Percentiles rank a stretch among this genome's conserved stretches.
Conservation (phyloP, 2,329 filamentous ascomycete species). For the Aspergillus niger region DNA sequence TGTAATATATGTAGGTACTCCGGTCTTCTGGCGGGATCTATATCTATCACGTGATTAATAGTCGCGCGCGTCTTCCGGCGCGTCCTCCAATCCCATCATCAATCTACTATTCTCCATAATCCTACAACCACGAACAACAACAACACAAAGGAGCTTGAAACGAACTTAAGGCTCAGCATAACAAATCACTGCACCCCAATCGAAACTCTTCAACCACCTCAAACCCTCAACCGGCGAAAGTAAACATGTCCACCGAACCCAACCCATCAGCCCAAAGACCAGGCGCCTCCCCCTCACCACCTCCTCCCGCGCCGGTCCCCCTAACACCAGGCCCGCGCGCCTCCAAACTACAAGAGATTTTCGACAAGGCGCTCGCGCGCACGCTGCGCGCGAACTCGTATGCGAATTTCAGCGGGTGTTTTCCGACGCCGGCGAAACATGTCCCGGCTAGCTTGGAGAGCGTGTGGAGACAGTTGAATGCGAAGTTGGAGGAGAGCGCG, state of each 20-base stretch:
- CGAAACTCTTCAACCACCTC: not conserved
- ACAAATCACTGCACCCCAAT: not conserved
- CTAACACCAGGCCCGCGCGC: slow-evolving; percentile 62
- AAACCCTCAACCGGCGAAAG: not conserved
- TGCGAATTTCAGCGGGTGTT: slow-evolving; percentile 64
- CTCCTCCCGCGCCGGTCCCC: slow-evolving; percentile 55
- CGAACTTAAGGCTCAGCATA: too few relatives aligned
- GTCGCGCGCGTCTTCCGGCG: slow-evolving; percentile 21
- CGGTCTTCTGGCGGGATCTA: not conserved
- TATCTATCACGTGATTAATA: slow-evolving; percentile 22
- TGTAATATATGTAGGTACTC: too few relatives aligned
- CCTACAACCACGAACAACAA: not conserved
- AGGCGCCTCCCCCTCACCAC: slow-evolving; percentile 52
- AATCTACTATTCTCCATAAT: not conserved
- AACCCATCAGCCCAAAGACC: slow-evolving; percentile 17
- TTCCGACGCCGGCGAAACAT: slow-evolving; percentile 62
- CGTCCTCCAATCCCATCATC: slow-evolving; percentile 5
- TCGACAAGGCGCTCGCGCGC: slow-evolving; percentile 59
- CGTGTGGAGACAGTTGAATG: slow-evolving; percentile 61
- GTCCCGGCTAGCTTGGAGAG: slow-evolving; percentile 58
- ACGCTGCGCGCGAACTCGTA: slow-evolving; percentile 64
- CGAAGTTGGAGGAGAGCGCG: slow-evolving; percentile 59
- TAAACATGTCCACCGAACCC: slow-evolving; percentile 25
- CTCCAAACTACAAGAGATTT: slow-evolving; percentile 61
- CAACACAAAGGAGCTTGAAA: not conserved